Evolutionary conservation across 2,329 filamentous ascomycete genomes (phyloP).

Genomic region (Trichophyton rubrum): DNA sequence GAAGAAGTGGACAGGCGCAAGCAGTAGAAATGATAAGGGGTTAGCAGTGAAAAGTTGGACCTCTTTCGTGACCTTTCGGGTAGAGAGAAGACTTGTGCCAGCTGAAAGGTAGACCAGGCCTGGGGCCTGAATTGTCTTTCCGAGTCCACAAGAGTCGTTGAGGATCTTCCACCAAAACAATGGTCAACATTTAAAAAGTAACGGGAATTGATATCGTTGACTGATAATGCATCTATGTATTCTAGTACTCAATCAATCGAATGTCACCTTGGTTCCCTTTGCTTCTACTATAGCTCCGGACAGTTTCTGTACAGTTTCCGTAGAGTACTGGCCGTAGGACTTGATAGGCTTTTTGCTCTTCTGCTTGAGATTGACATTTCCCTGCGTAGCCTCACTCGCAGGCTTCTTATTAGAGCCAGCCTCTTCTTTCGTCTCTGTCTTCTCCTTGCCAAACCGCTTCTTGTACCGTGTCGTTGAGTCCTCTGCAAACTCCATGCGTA

Average conservation of each 20-base stretch:
- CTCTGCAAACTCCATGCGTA: slow-evolving; percentile 89
- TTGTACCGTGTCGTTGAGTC: slow-evolving; percentile 81
- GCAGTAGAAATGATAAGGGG: too few species aligned
- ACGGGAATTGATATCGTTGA: too few species aligned
- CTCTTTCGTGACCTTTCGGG: too few species aligned
- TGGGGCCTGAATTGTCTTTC: too few species aligned
- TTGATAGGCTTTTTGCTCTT: slow-evolving; percentile 34
- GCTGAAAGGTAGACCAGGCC: too few species aligned
- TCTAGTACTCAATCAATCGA: slow-evolving; percentile 44
- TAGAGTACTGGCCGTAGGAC: slow-evolving; percentile 29
- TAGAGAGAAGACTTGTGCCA: too few species aligned
- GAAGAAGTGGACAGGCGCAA: too few species aligned
- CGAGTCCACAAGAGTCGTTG: too few species aligned
- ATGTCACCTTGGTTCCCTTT: slow-evolving; percentile 69
- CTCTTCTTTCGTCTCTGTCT: slow-evolving; percentile 14
- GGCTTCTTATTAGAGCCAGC: not conserved
- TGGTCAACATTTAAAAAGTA: too few species aligned
- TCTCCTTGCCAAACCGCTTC: slow-evolving; percentile 76
- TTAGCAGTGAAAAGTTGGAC: too few species aligned
- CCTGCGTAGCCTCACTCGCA: slow-evolving; percentile 14
- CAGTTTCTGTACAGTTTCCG: slow-evolving; percentile 48
- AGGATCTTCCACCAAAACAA: too few species aligned
- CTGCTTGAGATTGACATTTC: slow-evolving; percentile 13
- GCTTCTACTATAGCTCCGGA: slow-evolving; percentile 68
- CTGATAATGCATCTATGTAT: too few species aligned